Evolutionary conservation across 139 green algal genomes (phyloP), one percentile per base, ranked within the genome.

Genomic region (Zygnema circumcarinatum): DNA sequence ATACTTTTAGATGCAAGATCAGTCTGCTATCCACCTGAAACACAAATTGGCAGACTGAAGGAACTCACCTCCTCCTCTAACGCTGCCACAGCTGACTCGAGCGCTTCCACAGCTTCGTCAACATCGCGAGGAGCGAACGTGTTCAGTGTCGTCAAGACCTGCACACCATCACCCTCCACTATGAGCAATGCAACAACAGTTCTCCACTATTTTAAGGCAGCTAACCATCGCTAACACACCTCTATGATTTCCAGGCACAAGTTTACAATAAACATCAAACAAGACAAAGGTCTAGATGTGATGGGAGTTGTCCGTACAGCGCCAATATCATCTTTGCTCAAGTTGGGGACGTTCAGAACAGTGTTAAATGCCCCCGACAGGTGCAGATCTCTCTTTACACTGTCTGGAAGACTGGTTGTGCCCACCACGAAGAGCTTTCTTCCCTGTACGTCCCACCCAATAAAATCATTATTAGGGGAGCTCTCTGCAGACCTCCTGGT

Each of bases 371-470:
- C 73, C 1, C 53, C 33, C 11, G 68, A 47, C 2, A 93, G 81
- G 11, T 90, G 86, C 91, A 94, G 86, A 31, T 62, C 74, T 56
- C 90, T 78, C 85, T 86, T 67, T 0, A 94, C 36, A 33, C 91
- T 74, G 38, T 89, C 68, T 11, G 21, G 56, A n/a, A 84, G 29
- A 40, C 74, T 91, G 36, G 93, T 93, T 32, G 94, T 96, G 72
- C 91, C 97, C 0, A 99, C 89, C 40, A 98, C 93, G 25, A 98
- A 92, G 54, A 99, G 93, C 87, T 95, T 95, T 40, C 93, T 87
- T 0, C 96, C 96, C 42, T 89, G 74, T 2, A 22, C 35, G 25
- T n/a, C n/a, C n/a, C n/a, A n/a, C n/a, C n/a, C n/a, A n/a, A n/a
- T n/a, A n/a, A n/a, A n/a, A n/a, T n/a, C n/a, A n/a, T n/a, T n/a